Conservation (phyloP, 176 grass and related monocot species). For the Avena eriantha region DNA sequence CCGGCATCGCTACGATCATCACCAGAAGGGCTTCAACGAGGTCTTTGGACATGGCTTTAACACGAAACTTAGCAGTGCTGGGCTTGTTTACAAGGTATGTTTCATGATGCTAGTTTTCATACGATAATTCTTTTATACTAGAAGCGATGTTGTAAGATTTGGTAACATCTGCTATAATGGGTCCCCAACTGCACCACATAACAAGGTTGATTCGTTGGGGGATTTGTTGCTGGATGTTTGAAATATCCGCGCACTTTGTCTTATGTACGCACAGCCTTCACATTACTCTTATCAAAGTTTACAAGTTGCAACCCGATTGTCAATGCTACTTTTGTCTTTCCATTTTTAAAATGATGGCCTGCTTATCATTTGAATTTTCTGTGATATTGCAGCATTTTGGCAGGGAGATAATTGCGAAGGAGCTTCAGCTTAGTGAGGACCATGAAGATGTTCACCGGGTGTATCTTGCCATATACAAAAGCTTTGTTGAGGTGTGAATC, state of each 20-base stretch:
- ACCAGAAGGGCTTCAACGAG: conserved; percentile 91
- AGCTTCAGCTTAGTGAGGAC: conserved; percentile 77
- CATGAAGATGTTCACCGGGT: conserved; percentile 84
- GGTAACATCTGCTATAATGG: neutral
- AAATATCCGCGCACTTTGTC: neutral
- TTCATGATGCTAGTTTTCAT: neutral
- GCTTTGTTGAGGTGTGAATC: conserved; percentile 80
- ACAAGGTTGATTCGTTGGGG: neutral
- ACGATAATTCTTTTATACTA: neutral
- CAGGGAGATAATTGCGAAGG: conserved; percentile 97
- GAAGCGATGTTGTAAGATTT: conserved; percentile 7
- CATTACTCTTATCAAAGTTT: neutral
- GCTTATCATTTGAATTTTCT: conserved; percentile 17
- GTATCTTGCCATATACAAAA: conserved; percentile 96
- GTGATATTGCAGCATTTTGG: conserved; percentile 77
- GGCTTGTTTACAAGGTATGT: conserved; percentile 97
- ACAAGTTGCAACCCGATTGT: neutral
- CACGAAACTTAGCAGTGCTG: conserved; percentile 99
- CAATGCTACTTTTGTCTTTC: neutral
- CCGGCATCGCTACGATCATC: conserved; percentile 85
- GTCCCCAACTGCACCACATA: neutral
- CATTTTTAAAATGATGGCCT: neutral
- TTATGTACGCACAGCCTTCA: neutral
- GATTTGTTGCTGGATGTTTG: neutral
- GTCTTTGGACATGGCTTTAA: conserved; percentile 94